Evolutionary conservation across 768 basidiomycete genomes (phyloP).

Genomic region (Tephrocybe sp.): DNA sequence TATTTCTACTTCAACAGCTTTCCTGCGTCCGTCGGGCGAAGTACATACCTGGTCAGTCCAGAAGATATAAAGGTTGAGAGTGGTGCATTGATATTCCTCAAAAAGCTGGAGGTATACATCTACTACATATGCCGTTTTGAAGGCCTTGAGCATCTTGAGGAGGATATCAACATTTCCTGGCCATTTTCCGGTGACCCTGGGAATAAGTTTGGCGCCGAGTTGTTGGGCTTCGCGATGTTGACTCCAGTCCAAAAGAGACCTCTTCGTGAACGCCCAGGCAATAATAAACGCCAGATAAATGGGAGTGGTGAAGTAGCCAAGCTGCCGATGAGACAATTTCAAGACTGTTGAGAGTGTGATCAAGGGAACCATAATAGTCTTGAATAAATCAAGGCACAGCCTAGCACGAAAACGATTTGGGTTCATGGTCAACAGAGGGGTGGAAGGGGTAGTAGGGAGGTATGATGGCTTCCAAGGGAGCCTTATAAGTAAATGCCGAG

Average conservation of each 20-base stretch:
- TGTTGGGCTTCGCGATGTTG: constrained; percentile 46
- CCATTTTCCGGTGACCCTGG: constrained; percentile 66
- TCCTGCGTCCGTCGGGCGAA: neutral
- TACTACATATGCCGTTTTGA: constrained; percentile 59
- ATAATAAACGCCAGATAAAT: constrained; percentile 41
- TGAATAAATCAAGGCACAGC: constrained; percentile 46
- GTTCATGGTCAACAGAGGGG: constrained; percentile 28
- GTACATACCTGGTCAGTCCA: constrained; percentile 67
- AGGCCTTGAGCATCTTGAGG: constrained; percentile 51
- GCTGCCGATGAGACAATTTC: constrained; percentile 23
- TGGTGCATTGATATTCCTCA: constrained; percentile 69
- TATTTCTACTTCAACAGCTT: constrained; percentile 20
- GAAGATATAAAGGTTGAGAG: constrained; percentile 65
- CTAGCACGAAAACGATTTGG: constrained; percentile 49
- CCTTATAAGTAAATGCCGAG: neutral
- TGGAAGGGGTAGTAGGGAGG: neutral
- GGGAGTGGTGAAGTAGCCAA: constrained; percentile 38
- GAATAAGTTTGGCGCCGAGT: constrained; percentile 52
- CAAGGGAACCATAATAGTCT: constrained; percentile 41
- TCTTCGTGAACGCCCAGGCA: constrained; percentile 35
- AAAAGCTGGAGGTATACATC: constrained; percentile 68
- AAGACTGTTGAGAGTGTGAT: constrained; percentile 31
- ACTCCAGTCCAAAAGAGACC: constrained; percentile 29
- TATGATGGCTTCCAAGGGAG: neutral
- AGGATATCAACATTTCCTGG: constrained; percentile 78